Percentiles rank a stretch among this genome's conserved stretches.
Conservation (phyloP, 2,329 filamentous ascomycete species). For the Pseudogymnoascus sp. region DNA sequence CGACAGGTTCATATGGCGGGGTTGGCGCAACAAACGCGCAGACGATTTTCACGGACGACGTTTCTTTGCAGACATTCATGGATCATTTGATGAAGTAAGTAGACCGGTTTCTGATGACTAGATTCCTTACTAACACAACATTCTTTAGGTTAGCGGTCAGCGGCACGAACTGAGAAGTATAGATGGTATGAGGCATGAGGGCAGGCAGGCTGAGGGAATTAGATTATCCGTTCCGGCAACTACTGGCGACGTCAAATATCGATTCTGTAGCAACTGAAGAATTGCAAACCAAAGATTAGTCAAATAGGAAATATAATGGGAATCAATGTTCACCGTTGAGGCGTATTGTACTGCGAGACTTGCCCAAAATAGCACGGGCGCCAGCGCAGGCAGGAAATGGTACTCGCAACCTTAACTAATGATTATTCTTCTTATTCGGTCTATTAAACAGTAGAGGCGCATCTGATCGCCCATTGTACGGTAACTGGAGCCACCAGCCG, state of each 20-base stretch:
- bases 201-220: conserved; percentile 4
- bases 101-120: not conserved
- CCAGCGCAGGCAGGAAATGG: not conserved
- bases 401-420: not conserved
- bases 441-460: not conserved
- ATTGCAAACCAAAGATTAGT: conserved; percentile 8
- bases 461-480: not conserved
- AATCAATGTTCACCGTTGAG: not conserved
- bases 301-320: conserved; percentile 9
- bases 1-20: conserved; percentile 83
- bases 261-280: conserved; percentile 6
- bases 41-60: conserved; percentile 98
- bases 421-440: not conserved
- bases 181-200: not conserved
- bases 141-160: conserved; percentile 38
- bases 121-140: not conserved
- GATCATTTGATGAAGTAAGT: conserved; percentile 98
- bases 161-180: conserved; percentile 35
- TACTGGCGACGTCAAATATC: conserved; percentile 2
- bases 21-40: conserved; percentile 79
- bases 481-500: not conserved
- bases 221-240: conserved; percentile 8
- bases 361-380: not conserved
- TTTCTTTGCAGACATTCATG: conserved; percentile 98
- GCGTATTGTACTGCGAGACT: not conserved